A percentile compares a stretch with the other conserved stretches of the same genome.
Conservation (phyloP, 345 rosid species). For the Eucalyptus cloeziana region DNA sequence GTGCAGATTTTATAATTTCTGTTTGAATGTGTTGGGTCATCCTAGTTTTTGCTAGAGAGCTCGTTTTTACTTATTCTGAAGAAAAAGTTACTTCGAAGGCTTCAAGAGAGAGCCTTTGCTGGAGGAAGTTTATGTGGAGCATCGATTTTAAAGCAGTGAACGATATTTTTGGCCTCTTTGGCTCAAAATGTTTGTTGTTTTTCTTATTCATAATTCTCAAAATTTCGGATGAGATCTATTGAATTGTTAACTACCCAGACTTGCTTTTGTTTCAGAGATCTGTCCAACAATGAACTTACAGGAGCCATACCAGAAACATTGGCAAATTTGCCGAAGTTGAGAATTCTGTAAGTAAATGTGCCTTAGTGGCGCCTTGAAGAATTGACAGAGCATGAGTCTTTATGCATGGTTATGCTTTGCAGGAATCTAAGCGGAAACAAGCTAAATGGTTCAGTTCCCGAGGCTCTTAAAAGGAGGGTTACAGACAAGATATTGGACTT, state of each 20-base stretch:
- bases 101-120: rapidly evolving
- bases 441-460: slow-evolving; percentile 20
- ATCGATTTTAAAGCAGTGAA: rapidly evolving
- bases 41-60: too few species aligned
- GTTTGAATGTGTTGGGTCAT: too few species aligned
- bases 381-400: too few species aligned
- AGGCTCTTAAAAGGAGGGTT: slow-evolving; percentile 11
- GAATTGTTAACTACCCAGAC: neutral
- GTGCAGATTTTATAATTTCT: too few species aligned
- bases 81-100: rapidly evolving
- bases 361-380: neutral
- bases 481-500: neutral
- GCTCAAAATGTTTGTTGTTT: too few species aligned
- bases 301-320: slow-evolving; percentile 15
- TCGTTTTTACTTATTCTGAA: too few species aligned
- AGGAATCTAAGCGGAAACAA: too few species aligned
- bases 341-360: slow-evolving; percentile 2
- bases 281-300: slow-evolving; percentile 12
- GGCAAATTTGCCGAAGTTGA: slow-evolving; percentile 6
- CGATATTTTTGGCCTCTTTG: too few species aligned
- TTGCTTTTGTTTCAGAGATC: slow-evolving; percentile 1
- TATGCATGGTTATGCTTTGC: too few species aligned
- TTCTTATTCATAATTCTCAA: too few species aligned
- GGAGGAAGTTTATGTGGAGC: too few species aligned
- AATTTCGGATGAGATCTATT: neutral